Evolutionary conservation across 2,329 filamentous ascomycete species (phyloP).

Genomic region (Eutypella sp.): DNA sequence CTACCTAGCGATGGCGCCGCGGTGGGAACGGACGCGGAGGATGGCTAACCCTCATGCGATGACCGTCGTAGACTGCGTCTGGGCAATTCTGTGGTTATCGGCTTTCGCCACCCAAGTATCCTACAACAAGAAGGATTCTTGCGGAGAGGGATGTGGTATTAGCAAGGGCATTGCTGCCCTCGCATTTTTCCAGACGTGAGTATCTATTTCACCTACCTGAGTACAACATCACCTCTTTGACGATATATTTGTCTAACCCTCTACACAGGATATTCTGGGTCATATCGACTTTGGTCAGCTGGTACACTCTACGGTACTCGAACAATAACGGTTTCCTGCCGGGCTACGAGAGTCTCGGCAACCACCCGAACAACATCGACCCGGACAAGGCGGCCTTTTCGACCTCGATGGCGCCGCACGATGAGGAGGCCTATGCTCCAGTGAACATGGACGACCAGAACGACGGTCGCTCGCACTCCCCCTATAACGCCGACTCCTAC

Average conservation of each 20-base stretch:
- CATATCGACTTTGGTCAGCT: slow-evolving; percentile 49
- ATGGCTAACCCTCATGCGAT: slow-evolving; percentile 60
- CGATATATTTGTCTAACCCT: slow-evolving; percentile 1
- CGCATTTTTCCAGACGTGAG: slow-evolving; percentile 59
- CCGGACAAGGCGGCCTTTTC: slow-evolving; percentile 67
- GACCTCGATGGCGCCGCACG: slow-evolving; percentile 51
- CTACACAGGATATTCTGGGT: slow-evolving; percentile 49
- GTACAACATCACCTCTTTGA: too few species aligned
- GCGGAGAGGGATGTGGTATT: slow-evolving; percentile 51
- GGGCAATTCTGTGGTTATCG: slow-evolving; percentile 59
- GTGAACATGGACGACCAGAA: slow-evolving; percentile 55
- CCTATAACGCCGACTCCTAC: slow-evolving; percentile 29
- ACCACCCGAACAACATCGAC: slow-evolving; percentile 49
- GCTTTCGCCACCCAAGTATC: slow-evolving; percentile 62
- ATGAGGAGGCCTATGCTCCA: slow-evolving; percentile 61
- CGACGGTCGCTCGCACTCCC: slow-evolving; percentile 33
- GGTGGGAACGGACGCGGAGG: slow-evolving; percentile 56
- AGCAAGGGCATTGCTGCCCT: slow-evolving; percentile 61
- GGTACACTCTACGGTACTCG: slow-evolving; percentile 58
- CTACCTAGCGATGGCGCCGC: slow-evolving; percentile 60
- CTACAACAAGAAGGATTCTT: slow-evolving; percentile 54
- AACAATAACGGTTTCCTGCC: slow-evolving; percentile 57
- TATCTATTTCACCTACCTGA: background rate
- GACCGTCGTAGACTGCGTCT: slow-evolving; percentile 52
- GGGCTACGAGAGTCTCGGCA: slow-evolving; percentile 50